These are phyloP conservation scores for Tetradesmus lagerheimii DNA, from an alignment of 139 green algal genomes.

Conservation along the genomic window DNA sequence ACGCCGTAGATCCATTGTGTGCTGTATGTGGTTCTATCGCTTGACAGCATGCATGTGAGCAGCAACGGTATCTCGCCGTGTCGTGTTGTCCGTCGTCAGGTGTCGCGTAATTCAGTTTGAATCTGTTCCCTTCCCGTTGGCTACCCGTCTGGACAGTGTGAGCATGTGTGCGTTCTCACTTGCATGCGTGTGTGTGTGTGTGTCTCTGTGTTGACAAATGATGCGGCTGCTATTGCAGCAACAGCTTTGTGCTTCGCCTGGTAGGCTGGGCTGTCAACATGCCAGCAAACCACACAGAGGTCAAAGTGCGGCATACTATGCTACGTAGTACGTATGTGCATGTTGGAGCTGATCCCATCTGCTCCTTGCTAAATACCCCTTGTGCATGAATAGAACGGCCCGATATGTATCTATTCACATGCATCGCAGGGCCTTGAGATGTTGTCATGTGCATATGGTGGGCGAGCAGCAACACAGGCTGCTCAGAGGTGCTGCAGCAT, in stretches of 20 bases:
- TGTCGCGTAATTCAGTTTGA: background rate
- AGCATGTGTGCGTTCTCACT: background rate
- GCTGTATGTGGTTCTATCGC: background rate
- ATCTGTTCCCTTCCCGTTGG: background rate
- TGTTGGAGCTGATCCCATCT: too few species aligned
- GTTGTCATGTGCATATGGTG: too few species aligned
- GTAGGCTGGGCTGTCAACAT: background rate
- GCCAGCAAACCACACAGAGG: too few species aligned
- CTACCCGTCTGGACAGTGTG: background rate
- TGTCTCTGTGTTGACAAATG: background rate
- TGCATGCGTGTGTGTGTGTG: background rate
- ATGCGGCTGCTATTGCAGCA: background rate
- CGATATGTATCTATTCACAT: too few species aligned
- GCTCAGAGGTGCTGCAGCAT: too few species aligned
- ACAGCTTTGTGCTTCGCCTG: too few species aligned
- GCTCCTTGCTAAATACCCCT: too few species aligned
- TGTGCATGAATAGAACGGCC: too few species aligned
- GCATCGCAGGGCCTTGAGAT: too few species aligned
- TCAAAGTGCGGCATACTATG: too few species aligned
- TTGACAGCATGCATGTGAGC: background rate
- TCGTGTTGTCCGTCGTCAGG: background rate
- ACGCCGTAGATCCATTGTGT: background rate
- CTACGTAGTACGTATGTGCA: too few species aligned
- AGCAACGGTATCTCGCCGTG: background rate
- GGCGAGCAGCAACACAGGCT: too few species aligned